Percentiles rank a stretch among this genome's conserved stretches.
Conservation (phyloP, 2,329 filamentous ascomycete species). For the Rutstroemia sp. region DNA sequence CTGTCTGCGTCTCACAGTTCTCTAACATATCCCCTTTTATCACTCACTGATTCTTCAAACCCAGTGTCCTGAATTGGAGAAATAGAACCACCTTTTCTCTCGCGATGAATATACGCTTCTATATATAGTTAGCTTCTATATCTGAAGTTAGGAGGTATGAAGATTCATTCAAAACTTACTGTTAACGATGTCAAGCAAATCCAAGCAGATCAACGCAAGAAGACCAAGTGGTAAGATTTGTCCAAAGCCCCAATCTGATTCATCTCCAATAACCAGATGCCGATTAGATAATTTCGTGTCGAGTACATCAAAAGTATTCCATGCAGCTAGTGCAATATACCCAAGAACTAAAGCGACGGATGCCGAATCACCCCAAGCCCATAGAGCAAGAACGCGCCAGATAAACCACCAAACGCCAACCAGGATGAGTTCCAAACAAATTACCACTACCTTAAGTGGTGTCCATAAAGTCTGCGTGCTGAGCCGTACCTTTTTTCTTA, state of each 20-base stretch:
- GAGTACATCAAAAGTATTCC: conserved; percentile 13
- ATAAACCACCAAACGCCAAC: background rate
- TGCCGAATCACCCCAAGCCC: conserved; percentile 10
- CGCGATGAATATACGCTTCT: conserved; percentile 4
- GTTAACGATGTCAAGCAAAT: conserved; percentile 11
- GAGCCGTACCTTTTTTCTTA: background rate
- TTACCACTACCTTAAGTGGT: background rate
- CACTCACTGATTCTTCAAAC: background rate
- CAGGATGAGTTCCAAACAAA: background rate
- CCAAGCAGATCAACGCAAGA: conserved; percentile 9
- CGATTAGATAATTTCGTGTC: conserved; percentile 12
- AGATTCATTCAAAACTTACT: background rate
- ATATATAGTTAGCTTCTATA: background rate
- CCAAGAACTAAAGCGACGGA: conserved; percentile 7
- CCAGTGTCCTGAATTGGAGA: background rate
- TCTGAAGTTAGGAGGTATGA: background rate
- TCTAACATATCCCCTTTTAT: background rate
- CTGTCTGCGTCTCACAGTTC: no score
- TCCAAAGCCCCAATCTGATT: conserved; percentile 13
- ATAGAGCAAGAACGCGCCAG: conserved; percentile 5
- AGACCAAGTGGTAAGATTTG: conserved; percentile 13
- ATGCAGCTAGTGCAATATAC: conserved; percentile 10
- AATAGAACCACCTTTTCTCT: background rate
- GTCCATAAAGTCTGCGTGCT: background rate
- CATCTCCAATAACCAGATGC: conserved; percentile 7